Evolutionary conservation across 768 basidiomycete species (phyloP), one percentile per base, ranked within the genome.

Genomic region (Calocera cornea): DNA sequence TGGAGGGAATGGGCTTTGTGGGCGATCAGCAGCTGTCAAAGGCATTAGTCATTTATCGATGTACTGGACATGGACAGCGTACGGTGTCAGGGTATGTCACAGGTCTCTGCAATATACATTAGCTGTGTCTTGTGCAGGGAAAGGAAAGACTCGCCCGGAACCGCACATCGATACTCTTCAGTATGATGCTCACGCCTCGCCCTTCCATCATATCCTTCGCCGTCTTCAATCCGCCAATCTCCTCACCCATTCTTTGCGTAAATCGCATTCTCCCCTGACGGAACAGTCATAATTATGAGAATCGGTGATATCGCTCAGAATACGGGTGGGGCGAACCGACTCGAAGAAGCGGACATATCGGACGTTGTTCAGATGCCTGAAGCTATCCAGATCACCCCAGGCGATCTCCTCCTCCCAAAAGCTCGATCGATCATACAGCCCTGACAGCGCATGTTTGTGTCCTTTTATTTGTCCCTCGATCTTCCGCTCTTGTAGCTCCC

Each of bases 301-400:
- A 60, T 24, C n/a, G 36, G 22, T 63, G 3, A 40, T 10, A 60
- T 38, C 47, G 50, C n/a, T 49, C 16, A 22, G 12, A 36, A 24
- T 5, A 64, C 22, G 5, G 50, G 12, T 10, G 27, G 41, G n/a
- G 19, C 60, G 31, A n/a, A 33, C 47, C 22, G 50, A 64, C 19
- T 66, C 40, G 67, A 44, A 44, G 38, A 22, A 34, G 27, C 29
- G 11, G 16, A 64, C 34, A 44, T 68, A 68, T 17, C 41, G 64
- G n/a, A 68, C 67, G 36, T 68, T 68, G 60, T 68, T 68, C 19
- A 68, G 34, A 65, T 68, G 67, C 67, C 67, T 47, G 41, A 68
- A 68, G 19, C 64, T 66, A 29, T 68, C 67, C 33, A 38, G 22
- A 41, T 68, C 65, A 34, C 67, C 67, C 67, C 67, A 68, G 2